Conservation (phyloP, 768 basidiomycete genomes). For the Candolleomyces aberdarensis region DNA sequence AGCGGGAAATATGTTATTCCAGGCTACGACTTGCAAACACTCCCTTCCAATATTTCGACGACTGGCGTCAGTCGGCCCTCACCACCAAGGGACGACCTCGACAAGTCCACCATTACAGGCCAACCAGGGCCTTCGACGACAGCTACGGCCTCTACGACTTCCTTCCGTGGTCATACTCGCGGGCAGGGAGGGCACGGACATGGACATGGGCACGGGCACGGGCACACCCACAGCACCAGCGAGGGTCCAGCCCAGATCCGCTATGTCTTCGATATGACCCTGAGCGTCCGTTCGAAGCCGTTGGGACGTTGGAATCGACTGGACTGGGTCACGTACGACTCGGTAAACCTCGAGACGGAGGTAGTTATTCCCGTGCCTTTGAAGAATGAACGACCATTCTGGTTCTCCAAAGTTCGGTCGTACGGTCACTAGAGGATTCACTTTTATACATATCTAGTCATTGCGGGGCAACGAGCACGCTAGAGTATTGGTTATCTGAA, state of each 20-base stretch:
- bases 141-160: too few relatives aligned
- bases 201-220: neutral
- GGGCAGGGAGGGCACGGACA: constrained; percentile 4
- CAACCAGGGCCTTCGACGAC: neutral
- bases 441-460: neutral
- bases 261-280: constrained; percentile 74
- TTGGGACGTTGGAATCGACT: constrained; percentile 85
- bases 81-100: neutral
- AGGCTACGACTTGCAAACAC: neutral
- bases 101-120: neutral
- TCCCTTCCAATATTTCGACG: constrained; percentile 15
- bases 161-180: neutral
- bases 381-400: constrained; percentile 87
- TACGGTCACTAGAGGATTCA: constrained; percentile 28
- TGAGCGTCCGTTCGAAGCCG: constrained; percentile 70
- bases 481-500: too few relatives aligned
- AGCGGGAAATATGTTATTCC: constrained; percentile 32
- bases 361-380: constrained; percentile 66
- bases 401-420: constrained; percentile 88
- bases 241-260: constrained; percentile 29
- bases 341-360: constrained; percentile 72
- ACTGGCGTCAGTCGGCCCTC: neutral
- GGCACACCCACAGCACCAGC: constrained; percentile 9
- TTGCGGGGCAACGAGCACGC: too few relatives aligned
- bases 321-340: constrained; percentile 69